Conservation (phyloP, 108 stramenopile genomes). For the Skeletonema grethae region DNA sequence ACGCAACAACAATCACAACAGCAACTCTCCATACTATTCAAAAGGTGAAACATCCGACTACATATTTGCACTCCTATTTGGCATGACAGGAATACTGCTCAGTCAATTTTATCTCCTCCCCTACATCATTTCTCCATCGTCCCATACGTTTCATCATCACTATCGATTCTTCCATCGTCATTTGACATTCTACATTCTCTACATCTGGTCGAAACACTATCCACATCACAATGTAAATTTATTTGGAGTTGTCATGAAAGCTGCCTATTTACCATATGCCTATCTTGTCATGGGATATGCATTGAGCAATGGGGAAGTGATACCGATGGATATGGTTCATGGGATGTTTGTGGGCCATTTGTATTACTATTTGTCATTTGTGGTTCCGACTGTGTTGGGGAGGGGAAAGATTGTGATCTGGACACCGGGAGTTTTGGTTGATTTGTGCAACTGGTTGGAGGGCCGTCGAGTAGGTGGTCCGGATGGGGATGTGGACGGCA, state of each 20-base stretch:
- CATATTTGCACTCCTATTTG: constrained; percentile 26
- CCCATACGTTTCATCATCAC: constrained; percentile 3
- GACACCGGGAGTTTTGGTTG: constrained; percentile 31
- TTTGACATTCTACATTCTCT: constrained; percentile 26
- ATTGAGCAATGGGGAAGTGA: constrained; percentile 30
- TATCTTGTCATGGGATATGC: constrained; percentile 36
- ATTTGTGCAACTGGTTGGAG: constrained; percentile 42
- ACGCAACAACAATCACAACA: neutral
- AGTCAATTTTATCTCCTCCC: constrained; percentile 22
- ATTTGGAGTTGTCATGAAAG: constrained; percentile 23
- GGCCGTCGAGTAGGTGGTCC: constrained; percentile 18
- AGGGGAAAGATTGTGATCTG: constrained; percentile 24
- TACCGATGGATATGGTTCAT: constrained; percentile 48
- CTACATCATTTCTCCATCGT: constrained; percentile 1
- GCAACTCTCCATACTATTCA: constrained; percentile 23
- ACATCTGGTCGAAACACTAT: constrained; percentile 47
- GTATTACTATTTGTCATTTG: constrained; percentile 49
- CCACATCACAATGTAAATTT: constrained; percentile 32
- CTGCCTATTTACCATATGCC: constrained; percentile 37
- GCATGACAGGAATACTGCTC: constrained; percentile 29
- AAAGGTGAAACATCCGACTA: constrained; percentile 38
- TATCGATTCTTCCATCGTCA: constrained; percentile 36
- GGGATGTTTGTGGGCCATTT: constrained; percentile 56
- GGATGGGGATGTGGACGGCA: constrained; percentile 5
- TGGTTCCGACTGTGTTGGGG: constrained; percentile 46